These are phyloP conservation scores for Psilocybe sp. DNA, from an alignment of 768 basidiomycete genomes.

Conservation along the genomic window DNA sequence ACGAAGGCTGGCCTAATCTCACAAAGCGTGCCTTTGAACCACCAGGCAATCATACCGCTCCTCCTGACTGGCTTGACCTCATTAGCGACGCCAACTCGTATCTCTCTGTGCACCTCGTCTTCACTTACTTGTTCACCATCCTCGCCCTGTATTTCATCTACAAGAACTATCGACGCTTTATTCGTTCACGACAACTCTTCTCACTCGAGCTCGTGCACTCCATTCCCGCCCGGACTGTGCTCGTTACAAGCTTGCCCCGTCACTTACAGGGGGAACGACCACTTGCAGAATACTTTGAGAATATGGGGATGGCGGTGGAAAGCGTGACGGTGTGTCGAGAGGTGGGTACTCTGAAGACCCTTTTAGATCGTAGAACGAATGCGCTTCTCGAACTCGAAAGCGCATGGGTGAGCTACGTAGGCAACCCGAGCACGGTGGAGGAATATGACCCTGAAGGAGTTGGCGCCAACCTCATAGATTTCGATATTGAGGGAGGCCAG, in stretches of 20 bases:
- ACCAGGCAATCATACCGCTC: slow-evolving; percentile 29
- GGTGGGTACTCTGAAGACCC: slow-evolving; percentile 63
- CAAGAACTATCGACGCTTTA: slow-evolving; percentile 85
- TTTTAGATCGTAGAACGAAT: slow-evolving; percentile 79
- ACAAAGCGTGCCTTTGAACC: slow-evolving; percentile 18
- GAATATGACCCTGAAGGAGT: slow-evolving; percentile 74
- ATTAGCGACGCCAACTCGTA: slow-evolving; percentile 89
- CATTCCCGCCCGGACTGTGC: slow-evolving; percentile 88
- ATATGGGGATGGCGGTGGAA: slow-evolving; percentile 84
- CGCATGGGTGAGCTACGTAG: slow-evolving; percentile 90
- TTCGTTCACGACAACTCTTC: slow-evolving; percentile 89
- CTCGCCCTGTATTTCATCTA: slow-evolving; percentile 85
- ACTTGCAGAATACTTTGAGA: slow-evolving; percentile 92
- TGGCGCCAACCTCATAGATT: slow-evolving; percentile 45
- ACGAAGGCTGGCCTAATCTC: slow-evolving; percentile 45
- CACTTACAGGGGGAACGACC: slow-evolving; percentile 83
- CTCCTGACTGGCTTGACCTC: slow-evolving; percentile 78
- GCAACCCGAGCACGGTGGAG: slow-evolving; percentile 87
- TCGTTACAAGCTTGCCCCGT: slow-evolving; percentile 81
- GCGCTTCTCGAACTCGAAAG: slow-evolving; percentile 77
- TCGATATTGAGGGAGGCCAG: slow-evolving; percentile 51
- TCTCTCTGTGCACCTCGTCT: slow-evolving; percentile 83
- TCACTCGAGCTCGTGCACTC: slow-evolving; percentile 93
- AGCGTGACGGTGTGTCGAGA: slow-evolving; percentile 89
- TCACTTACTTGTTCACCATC: slow-evolving; percentile 91